Percentiles rank a stretch among this genome's conserved stretches.
phyloP scores from a whole-genome alignment of 179 eudicot species.

The Nepenthes alata region DNA sequence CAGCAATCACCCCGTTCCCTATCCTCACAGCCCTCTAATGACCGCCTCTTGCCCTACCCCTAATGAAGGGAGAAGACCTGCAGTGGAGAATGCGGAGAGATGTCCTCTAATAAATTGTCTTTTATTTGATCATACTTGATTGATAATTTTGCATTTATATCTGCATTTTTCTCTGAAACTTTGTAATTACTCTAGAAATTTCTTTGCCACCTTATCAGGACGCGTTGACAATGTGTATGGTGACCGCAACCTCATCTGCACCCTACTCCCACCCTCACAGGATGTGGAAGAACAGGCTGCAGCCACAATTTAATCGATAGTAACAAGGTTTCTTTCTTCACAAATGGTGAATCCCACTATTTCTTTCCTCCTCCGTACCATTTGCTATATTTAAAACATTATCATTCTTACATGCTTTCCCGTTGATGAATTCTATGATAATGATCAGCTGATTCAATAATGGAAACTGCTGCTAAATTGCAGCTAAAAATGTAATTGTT shows the following conservation, averaged over 20 bases:
- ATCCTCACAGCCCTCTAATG: too few relatives aligned
- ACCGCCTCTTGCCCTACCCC: too few relatives aligned
- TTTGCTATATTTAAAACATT: background rate
- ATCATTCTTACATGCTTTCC: background rate
- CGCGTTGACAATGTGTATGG: slow-evolving; percentile 97
- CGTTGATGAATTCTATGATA: background rate
- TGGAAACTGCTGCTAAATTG: background rate
- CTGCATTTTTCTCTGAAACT: background rate
- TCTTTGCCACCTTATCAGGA: slow-evolving; percentile 25
- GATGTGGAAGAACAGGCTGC: slow-evolving; percentile 70
- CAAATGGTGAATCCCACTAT: background rate
- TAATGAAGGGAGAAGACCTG: too few relatives aligned
- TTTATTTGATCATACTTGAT: background rate
- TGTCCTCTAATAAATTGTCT: too few relatives aligned
- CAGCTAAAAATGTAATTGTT: background rate
- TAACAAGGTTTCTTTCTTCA: background rate
- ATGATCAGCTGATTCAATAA: background rate
- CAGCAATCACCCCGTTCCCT: too few relatives aligned
- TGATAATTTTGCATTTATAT: background rate
- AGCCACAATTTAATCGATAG: slow-evolving; percentile 45
- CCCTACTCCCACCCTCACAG: slow-evolving; percentile 61
- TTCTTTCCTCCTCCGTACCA: background rate
- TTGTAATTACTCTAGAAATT: background rate
- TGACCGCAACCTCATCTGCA: slow-evolving; percentile 88
- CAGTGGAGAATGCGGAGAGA: too few relatives aligned